Conservation (phyloP, 2,329 filamentous ascomycete species). For the Aspergillus intermedius region DNA sequence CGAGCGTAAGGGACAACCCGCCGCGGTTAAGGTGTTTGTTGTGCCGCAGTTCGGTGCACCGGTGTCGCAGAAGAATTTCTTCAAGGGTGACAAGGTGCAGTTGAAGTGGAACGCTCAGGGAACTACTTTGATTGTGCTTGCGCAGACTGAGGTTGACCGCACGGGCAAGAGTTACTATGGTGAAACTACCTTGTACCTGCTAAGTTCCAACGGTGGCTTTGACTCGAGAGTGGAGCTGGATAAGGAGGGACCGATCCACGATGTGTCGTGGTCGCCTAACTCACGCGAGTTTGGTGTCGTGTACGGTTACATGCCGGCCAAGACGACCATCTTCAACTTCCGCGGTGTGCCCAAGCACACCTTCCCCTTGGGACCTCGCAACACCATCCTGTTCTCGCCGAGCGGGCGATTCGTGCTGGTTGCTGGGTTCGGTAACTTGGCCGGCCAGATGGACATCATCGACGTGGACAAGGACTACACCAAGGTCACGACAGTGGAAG, state of each 20-base stretch:
- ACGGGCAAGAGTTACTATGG: slow-evolving; percentile 99
- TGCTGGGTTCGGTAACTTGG: slow-evolving; percentile 93
- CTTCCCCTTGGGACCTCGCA: slow-evolving; percentile 81
- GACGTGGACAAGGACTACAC: slow-evolving; percentile 89
- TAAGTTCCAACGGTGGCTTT: slow-evolving; percentile 84
- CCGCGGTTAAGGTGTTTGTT: slow-evolving; percentile 88
- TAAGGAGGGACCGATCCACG: slow-evolving; percentile 96
- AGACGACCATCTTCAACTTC: slow-evolving; percentile 95
- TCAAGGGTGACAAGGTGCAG: slow-evolving; percentile 98
- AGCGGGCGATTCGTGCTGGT: slow-evolving; percentile 89
- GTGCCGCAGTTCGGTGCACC: slow-evolving; percentile 77
- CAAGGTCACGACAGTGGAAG: slow-evolving; percentile 91
- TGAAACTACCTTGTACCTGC: slow-evolving; percentile 91
- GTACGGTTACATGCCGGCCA: slow-evolving; percentile 98
- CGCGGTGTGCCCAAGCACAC: slow-evolving; percentile 75
- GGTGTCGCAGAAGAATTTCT: slow-evolving; percentile 96
- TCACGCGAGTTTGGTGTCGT: slow-evolving; percentile 96
- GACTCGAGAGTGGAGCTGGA: slow-evolving; percentile 88
- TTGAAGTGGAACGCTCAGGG: slow-evolving; percentile 95
- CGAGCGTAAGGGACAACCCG: slow-evolving; percentile 92
- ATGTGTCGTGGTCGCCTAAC: slow-evolving; percentile 97
- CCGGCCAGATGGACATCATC: slow-evolving; percentile 96
- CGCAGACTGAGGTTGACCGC: slow-evolving; percentile 96
- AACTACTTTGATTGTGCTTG: slow-evolving; percentile 85
- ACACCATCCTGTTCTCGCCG: slow-evolving; percentile 92